Evolutionary conservation across 2,329 filamentous ascomycete species (phyloP), one percentile per base, ranked within the genome.

Genomic region (Penicillium sp.): DNA sequence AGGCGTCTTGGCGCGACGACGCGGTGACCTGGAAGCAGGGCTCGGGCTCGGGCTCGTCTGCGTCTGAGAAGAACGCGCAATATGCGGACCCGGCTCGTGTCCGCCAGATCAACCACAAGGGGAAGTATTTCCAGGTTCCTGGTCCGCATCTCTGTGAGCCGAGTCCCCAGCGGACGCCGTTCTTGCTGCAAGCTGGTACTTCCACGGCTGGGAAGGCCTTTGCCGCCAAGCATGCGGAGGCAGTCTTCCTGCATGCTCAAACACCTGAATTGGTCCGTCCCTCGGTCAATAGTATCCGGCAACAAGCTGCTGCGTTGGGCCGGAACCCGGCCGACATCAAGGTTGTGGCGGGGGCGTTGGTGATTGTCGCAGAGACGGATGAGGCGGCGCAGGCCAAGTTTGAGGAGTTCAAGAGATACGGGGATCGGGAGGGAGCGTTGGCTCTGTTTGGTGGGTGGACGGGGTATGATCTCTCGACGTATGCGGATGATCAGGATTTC

Each of bases 1-100:
- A 85, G 68, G 80, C 78, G 0, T 82, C 78, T 5, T 85, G 82
- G 82, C 72, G 78, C 22, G 76, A 79, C 42, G 75, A 73, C 6
- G 76, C 77, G 0, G 73, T 79, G 5, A 67, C 55, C 5, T 68
- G 72, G 56, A 61, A 60, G 4, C 60, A 67, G 17, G 17, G 39
- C 2, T 55, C 55, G 11, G 65, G 68, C 20, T 54, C 59, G 0
- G 51, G 47, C 7, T 47, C 56, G 20, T 17, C n/a, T n/a, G 17
- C 17, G 17, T 11, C 3, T 7, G 22, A 11, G 43, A 28, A 31
- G 22, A 47, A 1, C 1, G 39, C 58, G 28, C 43, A 67, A 0
- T 78, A 78, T 37, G 74, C 72, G 1, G 68, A 76, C 37, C 73
- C 76, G 0, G 60, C 67, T 2, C 69, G 63, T 5, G 76, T 79